A percentile compares a stretch with the other conserved stretches of the same genome.
These are phyloP conservation scores for Saccharomyces paradoxus DNA, from an alignment of 805 yeast species.

Conservation along the genomic window DNA sequence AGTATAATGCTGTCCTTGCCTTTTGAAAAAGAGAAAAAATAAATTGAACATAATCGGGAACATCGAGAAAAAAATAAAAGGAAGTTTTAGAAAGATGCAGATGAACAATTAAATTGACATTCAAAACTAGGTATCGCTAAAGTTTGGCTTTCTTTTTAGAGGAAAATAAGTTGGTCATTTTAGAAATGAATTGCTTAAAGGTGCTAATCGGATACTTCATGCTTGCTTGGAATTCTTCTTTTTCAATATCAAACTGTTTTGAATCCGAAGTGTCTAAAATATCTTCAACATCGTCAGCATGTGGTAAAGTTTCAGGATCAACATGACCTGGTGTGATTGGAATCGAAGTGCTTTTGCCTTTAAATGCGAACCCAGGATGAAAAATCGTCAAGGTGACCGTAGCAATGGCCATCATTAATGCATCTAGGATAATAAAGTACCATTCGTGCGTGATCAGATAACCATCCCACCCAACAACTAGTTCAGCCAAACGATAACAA, in stretches of 20 bases:
- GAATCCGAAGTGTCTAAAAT: background rate
- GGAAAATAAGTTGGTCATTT: background rate
- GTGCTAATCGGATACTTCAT: background rate
- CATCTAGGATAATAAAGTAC: constrained; percentile 53
- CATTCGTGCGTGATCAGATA: constrained; percentile 51
- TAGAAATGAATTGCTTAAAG: background rate
- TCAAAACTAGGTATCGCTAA: background rate
- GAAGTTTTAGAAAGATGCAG: background rate
- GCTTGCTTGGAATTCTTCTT: background rate
- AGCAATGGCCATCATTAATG: constrained; percentile 51
- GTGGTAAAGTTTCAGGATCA: constrained; percentile 10
- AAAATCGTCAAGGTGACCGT: constrained; percentile 39
- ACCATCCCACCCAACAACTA: constrained; percentile 59
- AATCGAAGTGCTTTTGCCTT: constrained; percentile 23
- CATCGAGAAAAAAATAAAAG: background rate
- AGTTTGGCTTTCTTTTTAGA: background rate
- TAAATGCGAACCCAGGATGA: constrained; percentile 57
- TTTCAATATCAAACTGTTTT: background rate
- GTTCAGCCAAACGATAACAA: constrained; percentile 63
- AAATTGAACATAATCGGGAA: background rate
- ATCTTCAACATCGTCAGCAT: constrained; percentile 3
- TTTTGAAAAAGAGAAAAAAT: background rate
- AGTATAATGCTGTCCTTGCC: background rate
- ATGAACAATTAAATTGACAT: background rate
- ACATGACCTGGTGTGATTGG: constrained; percentile 17